Conservation (phyloP, 257 asterid species). For the Solanum habrochaites region DNA sequence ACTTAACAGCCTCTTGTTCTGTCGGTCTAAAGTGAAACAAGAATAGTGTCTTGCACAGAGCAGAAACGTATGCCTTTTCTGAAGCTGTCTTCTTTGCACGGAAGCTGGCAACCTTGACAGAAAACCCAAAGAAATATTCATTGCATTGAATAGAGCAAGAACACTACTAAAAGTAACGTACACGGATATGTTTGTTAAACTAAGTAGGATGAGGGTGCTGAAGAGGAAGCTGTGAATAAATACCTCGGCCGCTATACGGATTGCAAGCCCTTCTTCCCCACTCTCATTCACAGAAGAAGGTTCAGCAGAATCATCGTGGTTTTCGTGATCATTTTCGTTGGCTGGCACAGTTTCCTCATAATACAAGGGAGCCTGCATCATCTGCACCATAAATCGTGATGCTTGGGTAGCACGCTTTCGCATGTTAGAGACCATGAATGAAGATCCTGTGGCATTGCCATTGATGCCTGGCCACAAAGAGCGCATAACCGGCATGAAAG, state of each 20-base stretch:
- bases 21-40: constrained; percentile 58
- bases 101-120: constrained; percentile 52
- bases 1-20: constrained; percentile 61
- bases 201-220: not conserved
- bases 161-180: not conserved
- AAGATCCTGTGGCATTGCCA: constrained; percentile 51
- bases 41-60: constrained; percentile 56
- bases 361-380: constrained; percentile 76
- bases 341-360: constrained; percentile 22
- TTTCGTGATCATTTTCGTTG: constrained; percentile 19
- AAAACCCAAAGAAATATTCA: constrained; percentile 3
- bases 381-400: constrained; percentile 89
- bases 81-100: constrained; percentile 68
- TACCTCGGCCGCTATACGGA: constrained; percentile 84
- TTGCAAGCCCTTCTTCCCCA: constrained; percentile 92
- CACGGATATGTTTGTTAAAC: not conserved
- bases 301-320: constrained; percentile 16
- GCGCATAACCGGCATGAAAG: constrained; percentile 67
- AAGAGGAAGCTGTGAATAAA: not conserved
- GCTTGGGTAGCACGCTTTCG: constrained; percentile 90
- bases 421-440: constrained; percentile 53
- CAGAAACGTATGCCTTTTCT: constrained; percentile 63
- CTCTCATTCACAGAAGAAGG: constrained; percentile 37
- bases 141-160: not conserved
- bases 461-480: constrained; percentile 90